phyloP scores from a whole-genome alignment of 257 asterid species.

The Verbascum thapsus region DNA sequence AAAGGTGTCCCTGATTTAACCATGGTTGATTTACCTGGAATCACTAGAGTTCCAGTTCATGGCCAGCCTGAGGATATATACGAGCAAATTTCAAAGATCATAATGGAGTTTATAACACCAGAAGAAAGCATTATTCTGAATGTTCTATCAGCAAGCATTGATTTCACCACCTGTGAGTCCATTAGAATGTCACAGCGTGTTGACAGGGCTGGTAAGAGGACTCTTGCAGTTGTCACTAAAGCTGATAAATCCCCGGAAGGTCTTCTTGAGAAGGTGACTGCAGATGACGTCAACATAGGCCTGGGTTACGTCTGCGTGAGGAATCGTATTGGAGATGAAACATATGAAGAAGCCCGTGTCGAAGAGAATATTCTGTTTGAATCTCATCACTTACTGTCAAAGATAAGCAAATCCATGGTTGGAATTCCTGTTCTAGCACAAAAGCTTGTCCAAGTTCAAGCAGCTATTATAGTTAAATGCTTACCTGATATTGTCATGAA shows the following conservation, averaged over 20 bases:
- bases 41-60: conserved; percentile 33
- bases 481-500: conserved; percentile 41
- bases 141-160: conserved; percentile 31
- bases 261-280: conserved; percentile 36
- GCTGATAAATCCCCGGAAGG: conserved; percentile 45
- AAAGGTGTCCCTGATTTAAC: conserved; percentile 32
- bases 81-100: conserved; percentile 29
- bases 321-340: conserved; percentile 32
- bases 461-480: conserved; percentile 36
- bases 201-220: conserved; percentile 41
- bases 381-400: neutral
- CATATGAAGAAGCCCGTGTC: conserved; percentile 28
- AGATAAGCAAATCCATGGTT: conserved; percentile 13
- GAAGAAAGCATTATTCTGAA: conserved; percentile 35
- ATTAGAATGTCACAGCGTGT: conserved; percentile 41
- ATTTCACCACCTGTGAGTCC: conserved; percentile 35
- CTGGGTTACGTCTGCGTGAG: conserved; percentile 34
- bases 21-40: conserved; percentile 39
- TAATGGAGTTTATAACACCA: conserved; percentile 32
- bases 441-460: conserved; percentile 37
- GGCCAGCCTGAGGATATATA: conserved; percentile 37
- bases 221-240: conserved; percentile 46
- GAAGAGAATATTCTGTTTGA: conserved; percentile 12
- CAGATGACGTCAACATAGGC: conserved; percentile 34
- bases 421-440: conserved; percentile 38